Evolutionary conservation across 805 yeast genomes (phyloP).

Genomic region (Candida andamanensis): DNA sequence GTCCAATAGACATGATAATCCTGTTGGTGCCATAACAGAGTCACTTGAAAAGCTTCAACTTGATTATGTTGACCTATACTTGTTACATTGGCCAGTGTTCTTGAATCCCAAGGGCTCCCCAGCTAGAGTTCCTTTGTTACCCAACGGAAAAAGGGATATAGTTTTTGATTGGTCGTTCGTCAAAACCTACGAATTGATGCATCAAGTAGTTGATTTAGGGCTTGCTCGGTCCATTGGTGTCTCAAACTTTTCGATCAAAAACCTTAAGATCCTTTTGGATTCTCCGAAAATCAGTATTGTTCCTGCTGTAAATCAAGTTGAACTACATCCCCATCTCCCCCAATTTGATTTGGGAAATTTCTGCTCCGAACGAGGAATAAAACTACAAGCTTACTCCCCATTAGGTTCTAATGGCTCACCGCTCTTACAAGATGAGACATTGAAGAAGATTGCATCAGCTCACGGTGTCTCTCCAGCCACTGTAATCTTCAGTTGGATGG

Average conservation of each 20-base stretch:
- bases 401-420: constrained; percentile 60
- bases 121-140: constrained; percentile 26
- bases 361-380: constrained; percentile 24
- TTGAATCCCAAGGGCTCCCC: constrained; percentile 37
- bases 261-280: constrained; percentile 39
- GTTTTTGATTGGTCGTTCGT: constrained; percentile 35
- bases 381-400: constrained; percentile 73
- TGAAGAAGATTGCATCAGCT: constrained; percentile 42
- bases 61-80: constrained; percentile 73
- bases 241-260: constrained; percentile 58
- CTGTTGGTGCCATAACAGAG: constrained; percentile 48
- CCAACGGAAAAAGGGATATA: constrained; percentile 33
- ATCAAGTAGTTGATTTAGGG: constrained; percentile 49
- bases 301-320: constrained; percentile 75
- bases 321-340: constrained; percentile 48
- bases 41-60: constrained; percentile 60
- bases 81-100: constrained; percentile 75
- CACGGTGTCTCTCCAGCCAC: constrained; percentile 43
- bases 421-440: constrained; percentile 38
- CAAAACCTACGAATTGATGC: constrained; percentile 53
- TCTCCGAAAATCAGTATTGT: constrained; percentile 44
- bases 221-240: constrained; percentile 69
- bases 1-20: constrained; percentile 49
- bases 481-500: constrained; percentile 54
- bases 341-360: constrained; percentile 53